Percentiles rank a stretch among this genome's conserved stretches.
Evolutionary conservation across 768 basidiomycete genomes (phyloP).

Genomic region (Mycena albidolilacea): DNA sequence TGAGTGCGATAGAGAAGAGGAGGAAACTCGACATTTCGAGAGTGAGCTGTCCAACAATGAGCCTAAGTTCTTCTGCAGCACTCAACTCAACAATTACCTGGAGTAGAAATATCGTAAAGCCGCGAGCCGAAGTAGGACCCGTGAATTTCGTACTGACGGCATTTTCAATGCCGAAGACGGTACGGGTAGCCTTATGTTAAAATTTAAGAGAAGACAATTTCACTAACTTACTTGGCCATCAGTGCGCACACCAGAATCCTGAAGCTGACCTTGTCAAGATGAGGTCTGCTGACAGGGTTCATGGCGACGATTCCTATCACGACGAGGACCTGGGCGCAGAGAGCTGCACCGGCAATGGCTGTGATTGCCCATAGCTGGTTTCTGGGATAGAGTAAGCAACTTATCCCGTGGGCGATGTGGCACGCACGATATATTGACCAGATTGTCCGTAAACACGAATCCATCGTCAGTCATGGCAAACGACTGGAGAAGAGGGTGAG

Average conservation of each 20-base stretch:
- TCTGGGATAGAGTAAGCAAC: not conserved
- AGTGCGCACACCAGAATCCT: slow-evolving; percentile 39
- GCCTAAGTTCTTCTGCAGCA: no score
- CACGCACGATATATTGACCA: slow-evolving; percentile 24
- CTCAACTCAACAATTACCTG: no score
- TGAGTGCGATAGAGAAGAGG: no score
- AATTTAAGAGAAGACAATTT: not conserved
- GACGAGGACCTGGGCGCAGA: slow-evolving; percentile 39
- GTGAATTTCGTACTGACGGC: no score
- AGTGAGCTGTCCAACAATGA: no score
- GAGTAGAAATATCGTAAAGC: no score
- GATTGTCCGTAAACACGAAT: slow-evolving; percentile 14
- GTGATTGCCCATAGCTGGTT: slow-evolving; percentile 24
- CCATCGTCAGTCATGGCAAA: not conserved
- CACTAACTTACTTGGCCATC: slow-evolving; percentile 38
- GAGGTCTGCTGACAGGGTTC: slow-evolving; percentile 25
- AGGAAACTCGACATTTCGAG: no score
- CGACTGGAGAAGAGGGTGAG: no score
- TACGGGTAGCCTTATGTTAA: no score
- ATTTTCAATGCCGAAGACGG: no score
- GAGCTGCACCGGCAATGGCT: slow-evolving; percentile 32
- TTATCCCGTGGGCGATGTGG: not conserved
- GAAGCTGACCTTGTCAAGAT: slow-evolving; percentile 43
- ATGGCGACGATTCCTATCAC: slow-evolving; percentile 30
- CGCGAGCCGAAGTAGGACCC: no score